phyloP scores from a whole-genome alignment of 108 stramenopile genomes.

The Skeletonema marinoi region DNA sequence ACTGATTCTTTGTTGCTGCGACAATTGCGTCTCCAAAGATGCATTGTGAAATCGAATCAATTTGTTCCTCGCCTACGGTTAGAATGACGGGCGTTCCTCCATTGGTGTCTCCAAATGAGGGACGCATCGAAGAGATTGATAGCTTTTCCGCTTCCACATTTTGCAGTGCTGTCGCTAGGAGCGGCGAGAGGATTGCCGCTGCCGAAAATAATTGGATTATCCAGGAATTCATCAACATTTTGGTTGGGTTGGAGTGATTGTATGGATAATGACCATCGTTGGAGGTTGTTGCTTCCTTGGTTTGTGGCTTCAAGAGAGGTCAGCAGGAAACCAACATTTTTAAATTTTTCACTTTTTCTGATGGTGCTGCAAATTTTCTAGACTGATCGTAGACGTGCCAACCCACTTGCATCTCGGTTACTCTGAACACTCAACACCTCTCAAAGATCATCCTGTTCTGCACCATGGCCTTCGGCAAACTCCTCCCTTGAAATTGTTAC shows the following conservation, averaged over 20 bases:
- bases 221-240: neutral
- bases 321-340: no score
- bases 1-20: neutral
- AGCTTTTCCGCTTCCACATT: slow-evolving; percentile 18
- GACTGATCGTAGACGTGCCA: no score
- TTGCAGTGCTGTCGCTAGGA: neutral
- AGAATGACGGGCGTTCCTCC: slow-evolving; percentile 18
- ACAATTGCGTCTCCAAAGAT: neutral
- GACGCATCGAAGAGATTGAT: slow-evolving; percentile 6
- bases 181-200: neutral
- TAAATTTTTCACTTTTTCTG: no score
- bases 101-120: slow-evolving; percentile 9
- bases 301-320: no score
- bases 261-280: neutral
- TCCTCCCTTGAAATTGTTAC: no score
- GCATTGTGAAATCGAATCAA: neutral
- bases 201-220: neutral
- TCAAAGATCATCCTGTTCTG: no score
- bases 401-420: no score
- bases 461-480: no score
- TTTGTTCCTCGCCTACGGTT: neutral
- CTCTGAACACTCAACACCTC: no score
- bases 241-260: neutral
- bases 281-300: neutral
- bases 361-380: no score